Base-by-base conservation (phyloP, 2,329 filamentous ascomycete species). In the Colletotrichum simmondsii region DNA sequence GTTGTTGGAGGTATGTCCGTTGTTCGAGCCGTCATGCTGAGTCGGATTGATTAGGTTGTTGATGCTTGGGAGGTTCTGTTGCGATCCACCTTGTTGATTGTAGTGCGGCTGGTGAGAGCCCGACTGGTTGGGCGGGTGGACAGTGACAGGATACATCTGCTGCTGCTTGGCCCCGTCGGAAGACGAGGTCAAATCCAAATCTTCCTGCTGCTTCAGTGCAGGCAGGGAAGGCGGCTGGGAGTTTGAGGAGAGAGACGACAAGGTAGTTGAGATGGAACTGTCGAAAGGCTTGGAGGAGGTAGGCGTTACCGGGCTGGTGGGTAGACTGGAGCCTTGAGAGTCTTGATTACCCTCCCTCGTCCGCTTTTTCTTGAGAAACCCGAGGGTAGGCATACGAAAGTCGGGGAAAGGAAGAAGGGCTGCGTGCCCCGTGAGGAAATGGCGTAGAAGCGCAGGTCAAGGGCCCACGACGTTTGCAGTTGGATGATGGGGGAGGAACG, bases 331-430 rank as follows among this genome's bases (percentile, higher is more conserved):
- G 79, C 91, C 88, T 80, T 92, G 91, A 78, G 89, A 89, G 82
- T 94, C 92, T 82, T 90, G 88, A 81, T 92, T 90, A 81, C 92
- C 93, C 87, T 98, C 95, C 91, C 95, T 97, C 86, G 95, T 97
- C 91, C 95, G 93, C 90, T 97, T 98, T 91, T 98, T 98, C 91
- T 98, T 98, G 83, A 98, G 91, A 82, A 98, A 95, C 85, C 95
- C 95, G 88, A 98, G 91, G 84, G 91, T 94, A 92, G 95, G 97
- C 97, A 99, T 98, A 81, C 80, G 83, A 77, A 67, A 58, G 69
- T 60, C 68, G 73, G 68, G 79, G 77, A 78, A 76, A 74, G 77
- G 75, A 72, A 77, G 77, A 78, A 79, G 75, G 78, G 63, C 62
- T 30, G 62, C 71, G 57, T 71, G 68, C 68, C 61, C 68, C 52